Base-by-base conservation (phyloP, 2,329 filamentous ascomycete species). In the Microsporum audouinii region DNA sequence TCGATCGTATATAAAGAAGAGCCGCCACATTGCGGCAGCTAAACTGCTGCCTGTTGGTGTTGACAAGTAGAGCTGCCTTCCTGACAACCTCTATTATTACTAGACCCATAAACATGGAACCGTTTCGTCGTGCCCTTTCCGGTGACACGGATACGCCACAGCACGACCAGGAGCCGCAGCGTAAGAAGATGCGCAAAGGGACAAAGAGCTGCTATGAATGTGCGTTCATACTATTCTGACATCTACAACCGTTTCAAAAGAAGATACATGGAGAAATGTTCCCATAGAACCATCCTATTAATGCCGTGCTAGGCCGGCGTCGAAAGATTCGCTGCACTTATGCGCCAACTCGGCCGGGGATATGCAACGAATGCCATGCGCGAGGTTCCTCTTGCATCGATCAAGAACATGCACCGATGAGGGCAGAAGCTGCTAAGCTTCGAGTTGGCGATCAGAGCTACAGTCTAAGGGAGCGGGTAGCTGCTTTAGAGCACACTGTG, bases 301-400 rank as follows among this genome's bases (percentile, higher is more conserved):
- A 60, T 45, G 27, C 51, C 38, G 33, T 34, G 7, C 3, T 36
- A 73, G 72, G 72, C 63, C 68, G 75, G 47, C 70, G 74, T 59
- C 71, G 75, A 45, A 77, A 77, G 63, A 76, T 76, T 61, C 73
- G 74, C 61, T 77, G 75, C 61, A 75, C 71, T n/a, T 75, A 71
- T 47, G 68, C 71, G 56, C 60, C 69, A 12, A 69, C 70, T 55
- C 66, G 70, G 38, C 67, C 68, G 3, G 69, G 68, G 23, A 60
- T 69, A 29, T 77, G 75, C 66, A 75, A 74, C 63, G 75, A 77
- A 66, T 77, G 75, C 63, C 71, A 71, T 61, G 65, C 71, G 23
- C 65, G 74, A 59, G 73, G 74, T 1, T 71, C 70, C 5, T 68
- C 67, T 34, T 77, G 75, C 62, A 69, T 75, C 53, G 72, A 74